Percentiles rank a stretch among this genome's conserved stretches.
Evolutionary conservation across 2,329 filamentous ascomycete genomes (phyloP).

Genomic region (Scedosporium aurantiacum): DNA sequence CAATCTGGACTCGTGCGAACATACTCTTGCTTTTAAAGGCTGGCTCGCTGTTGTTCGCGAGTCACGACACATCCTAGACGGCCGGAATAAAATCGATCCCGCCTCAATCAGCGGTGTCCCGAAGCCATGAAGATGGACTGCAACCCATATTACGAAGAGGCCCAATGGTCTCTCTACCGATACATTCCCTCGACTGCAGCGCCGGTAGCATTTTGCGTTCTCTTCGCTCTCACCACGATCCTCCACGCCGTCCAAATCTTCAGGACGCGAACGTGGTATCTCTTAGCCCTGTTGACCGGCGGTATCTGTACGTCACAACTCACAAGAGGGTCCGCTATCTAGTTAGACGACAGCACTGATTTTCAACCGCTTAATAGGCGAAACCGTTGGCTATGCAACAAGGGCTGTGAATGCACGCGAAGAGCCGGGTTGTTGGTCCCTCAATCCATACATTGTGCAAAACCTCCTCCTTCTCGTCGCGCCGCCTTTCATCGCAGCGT

Average conservation of each 20-base stretch:
- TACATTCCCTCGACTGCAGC: background rate
- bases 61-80: too few relatives aligned
- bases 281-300: background rate
- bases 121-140: background rate
- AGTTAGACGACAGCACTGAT: constrained; percentile 6
- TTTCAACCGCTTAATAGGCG: constrained; percentile 16
- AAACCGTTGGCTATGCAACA: constrained; percentile 8
- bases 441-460: constrained; percentile 30
- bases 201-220: background rate
- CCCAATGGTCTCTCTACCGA: background rate
- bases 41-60: too few relatives aligned
- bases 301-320: background rate
- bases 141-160: background rate
- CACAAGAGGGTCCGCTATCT: too few relatives aligned
- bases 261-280: background rate
- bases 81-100: too few relatives aligned
- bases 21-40: too few relatives aligned
- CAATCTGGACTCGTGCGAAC: too few relatives aligned
- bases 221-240: background rate
- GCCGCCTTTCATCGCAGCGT: constrained; percentile 35
- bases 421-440: constrained; percentile 15
- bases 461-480: constrained; percentile 32
- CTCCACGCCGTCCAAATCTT: background rate
- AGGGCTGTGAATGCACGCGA: constrained; percentile 10
- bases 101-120: too few relatives aligned